phyloP scores from a whole-genome alignment of 1,284 basidiomycete genomes.

The Sanghuangporus sanghuang region DNA sequence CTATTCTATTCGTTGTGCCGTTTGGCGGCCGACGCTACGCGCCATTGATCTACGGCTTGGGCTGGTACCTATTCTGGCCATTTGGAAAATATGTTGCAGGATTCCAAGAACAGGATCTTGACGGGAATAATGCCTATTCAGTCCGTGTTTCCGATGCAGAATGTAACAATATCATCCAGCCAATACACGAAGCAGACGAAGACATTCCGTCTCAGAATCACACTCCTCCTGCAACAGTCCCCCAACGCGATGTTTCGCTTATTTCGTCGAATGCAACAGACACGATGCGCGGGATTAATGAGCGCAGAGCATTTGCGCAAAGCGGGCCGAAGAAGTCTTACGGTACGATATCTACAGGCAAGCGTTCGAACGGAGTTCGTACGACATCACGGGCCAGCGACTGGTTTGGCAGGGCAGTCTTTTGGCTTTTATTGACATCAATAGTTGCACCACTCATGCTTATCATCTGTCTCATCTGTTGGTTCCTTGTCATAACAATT shows the following conservation, averaged over 20 bases:
- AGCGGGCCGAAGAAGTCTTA: conserved; percentile 53
- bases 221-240: conserved; percentile 28
- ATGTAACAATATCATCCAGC: conserved; percentile 24
- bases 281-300: conserved; percentile 21
- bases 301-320: conserved; percentile 31
- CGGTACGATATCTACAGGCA: conserved; percentile 42
- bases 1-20: conserved; percentile 70
- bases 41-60: conserved; percentile 85
- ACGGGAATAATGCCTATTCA: conserved; percentile 36
- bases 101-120: conserved; percentile 46
- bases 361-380: not conserved
- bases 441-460: conserved; percentile 90
- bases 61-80: conserved; percentile 97
- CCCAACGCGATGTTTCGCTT: conserved; percentile 22
- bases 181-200: conserved; percentile 30
- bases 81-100: conserved; percentile 99
- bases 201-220: conserved; percentile 12
- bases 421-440: conserved; percentile 72
- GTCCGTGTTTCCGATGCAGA: conserved; percentile 28
- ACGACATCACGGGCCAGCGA: conserved; percentile 26
- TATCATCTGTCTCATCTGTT: conserved; percentile 83
- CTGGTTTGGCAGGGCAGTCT: conserved; percentile 66
- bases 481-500: conserved; percentile 90
- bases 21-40: conserved; percentile 82
- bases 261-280: conserved; percentile 15